Evolutionary conservation across 441 rosid genomes (phyloP).

Genomic region (Gossypium schwendimanii): DNA sequence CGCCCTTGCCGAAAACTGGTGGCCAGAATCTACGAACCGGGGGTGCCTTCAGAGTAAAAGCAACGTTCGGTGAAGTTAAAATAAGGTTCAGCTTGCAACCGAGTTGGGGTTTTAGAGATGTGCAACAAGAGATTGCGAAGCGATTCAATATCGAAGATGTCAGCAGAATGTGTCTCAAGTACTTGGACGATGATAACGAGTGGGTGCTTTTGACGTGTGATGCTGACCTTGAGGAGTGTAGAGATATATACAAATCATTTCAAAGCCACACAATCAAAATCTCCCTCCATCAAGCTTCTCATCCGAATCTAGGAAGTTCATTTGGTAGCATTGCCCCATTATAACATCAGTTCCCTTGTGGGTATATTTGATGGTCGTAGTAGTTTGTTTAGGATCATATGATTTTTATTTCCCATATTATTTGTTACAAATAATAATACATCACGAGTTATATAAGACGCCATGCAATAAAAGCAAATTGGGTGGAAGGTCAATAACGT

Average conservation of each 20-base stretch:
- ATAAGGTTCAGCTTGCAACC: slow-evolving; percentile 61
- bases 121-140: slow-evolving; percentile 60
- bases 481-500: neutral
- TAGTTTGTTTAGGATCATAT: slow-evolving; percentile 7
- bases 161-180: slow-evolving; percentile 53
- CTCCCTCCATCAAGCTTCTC: slow-evolving; percentile 40
- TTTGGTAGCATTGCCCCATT: slow-evolving; percentile 25
- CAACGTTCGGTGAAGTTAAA: slow-evolving; percentile 49
- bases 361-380: neutral
- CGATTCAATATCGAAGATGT: slow-evolving; percentile 50
- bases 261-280: slow-evolving; percentile 50
- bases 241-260: slow-evolving; percentile 49
- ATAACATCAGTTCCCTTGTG: neutral
- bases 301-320: slow-evolving; percentile 24
- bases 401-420: neutral
- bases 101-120: slow-evolving; percentile 43
- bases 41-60: slow-evolving; percentile 43
- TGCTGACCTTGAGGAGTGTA: slow-evolving; percentile 87
- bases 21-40: slow-evolving; percentile 12
- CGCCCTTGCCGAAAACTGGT: slow-evolving; percentile 27
- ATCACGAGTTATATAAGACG: neutral
- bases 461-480: neutral
- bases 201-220: slow-evolving; percentile 95
- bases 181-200: slow-evolving; percentile 76
- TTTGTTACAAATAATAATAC: neutral